These are phyloP conservation scores for Taiozyma sp. DNA, from an alignment of 1,139 yeast species.

Conservation along the genomic window DNA sequence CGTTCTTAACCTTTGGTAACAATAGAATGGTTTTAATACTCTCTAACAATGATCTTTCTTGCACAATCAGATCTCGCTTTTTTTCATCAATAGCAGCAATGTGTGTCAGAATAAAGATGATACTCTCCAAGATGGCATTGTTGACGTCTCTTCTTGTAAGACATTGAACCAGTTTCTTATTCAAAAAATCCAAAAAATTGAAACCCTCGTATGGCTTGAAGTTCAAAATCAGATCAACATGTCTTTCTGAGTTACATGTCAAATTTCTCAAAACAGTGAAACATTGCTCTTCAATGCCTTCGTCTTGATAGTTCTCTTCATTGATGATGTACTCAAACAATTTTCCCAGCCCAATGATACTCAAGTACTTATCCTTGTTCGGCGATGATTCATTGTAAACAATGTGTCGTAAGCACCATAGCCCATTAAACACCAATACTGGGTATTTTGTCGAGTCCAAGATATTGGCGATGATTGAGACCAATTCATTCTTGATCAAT, in stretches of 20 bases:
- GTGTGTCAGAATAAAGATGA: slow-evolving; percentile 50
- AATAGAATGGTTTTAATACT: slow-evolving; percentile 30
- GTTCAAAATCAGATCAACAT: slow-evolving; percentile 38
- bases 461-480: slow-evolving; percentile 40
- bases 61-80: slow-evolving; percentile 40
- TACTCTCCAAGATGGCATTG: slow-evolving; percentile 37
- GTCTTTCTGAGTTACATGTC: slow-evolving; percentile 58
- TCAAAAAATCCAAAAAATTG: slow-evolving; percentile 29
- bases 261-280: slow-evolving; percentile 73
- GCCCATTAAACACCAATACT: slow-evolving; percentile 39
- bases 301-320: slow-evolving; percentile 31
- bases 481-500: slow-evolving; percentile 48
- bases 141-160: slow-evolving; percentile 13
- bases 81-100: slow-evolving; percentile 48
- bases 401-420: slow-evolving; percentile 53
- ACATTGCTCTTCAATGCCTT: slow-evolving; percentile 58
- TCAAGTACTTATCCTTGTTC: slow-evolving; percentile 28
- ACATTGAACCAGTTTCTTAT: slow-evolving; percentile 12
- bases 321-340: slow-evolving; percentile 44
- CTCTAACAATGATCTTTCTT: slow-evolving; percentile 35
- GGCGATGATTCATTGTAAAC: slow-evolving; percentile 34
- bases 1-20: slow-evolving; percentile 30
- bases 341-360: slow-evolving; percentile 43
- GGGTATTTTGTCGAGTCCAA: slow-evolving; percentile 27
- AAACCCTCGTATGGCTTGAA: slow-evolving; percentile 22